These are phyloP conservation scores for Chalciporus pseudorubinellus DNA, from an alignment of 768 basidiomycete species.

Conservation along the genomic window DNA sequence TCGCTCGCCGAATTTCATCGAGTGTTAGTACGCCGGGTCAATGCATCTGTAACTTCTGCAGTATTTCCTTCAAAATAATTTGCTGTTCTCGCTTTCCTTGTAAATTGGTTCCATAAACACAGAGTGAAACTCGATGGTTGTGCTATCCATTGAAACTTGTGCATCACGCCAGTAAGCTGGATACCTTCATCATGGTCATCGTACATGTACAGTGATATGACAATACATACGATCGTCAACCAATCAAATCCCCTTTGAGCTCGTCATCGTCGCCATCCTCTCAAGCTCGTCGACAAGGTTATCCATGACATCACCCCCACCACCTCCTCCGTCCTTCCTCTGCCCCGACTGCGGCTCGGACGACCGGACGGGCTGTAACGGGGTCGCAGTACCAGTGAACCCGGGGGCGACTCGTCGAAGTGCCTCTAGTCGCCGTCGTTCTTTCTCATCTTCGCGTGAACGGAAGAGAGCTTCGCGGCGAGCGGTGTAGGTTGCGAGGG, in stretches of 20 bases:
- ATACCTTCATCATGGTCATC: neutral
- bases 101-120: no score
- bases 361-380: constrained; percentile 38
- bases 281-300: constrained; percentile 81
- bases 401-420: constrained; percentile 80
- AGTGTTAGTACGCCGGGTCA: no score
- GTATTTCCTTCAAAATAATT: no score
- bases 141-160: no score
- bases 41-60: no score
- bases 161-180: no score
- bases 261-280: constrained; percentile 45
- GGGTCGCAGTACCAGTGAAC: constrained; percentile 63
- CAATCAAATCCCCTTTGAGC: neutral
- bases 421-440: constrained; percentile 58
- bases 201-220: neutral
- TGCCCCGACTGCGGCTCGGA: constrained; percentile 12
- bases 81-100: neutral
- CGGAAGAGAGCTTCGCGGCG: constrained; percentile 71
- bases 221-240: neutral
- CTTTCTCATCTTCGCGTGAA: constrained; percentile 75
- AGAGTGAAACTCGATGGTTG: no score
- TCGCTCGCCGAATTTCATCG: no score
- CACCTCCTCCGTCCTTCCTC: constrained; percentile 28
- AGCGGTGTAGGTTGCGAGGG: constrained; percentile 61
- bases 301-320: constrained; percentile 65